Evolutionary conservation across 164 flowering plant genomes (phyloP).

Genomic region (Piper betle): DNA sequence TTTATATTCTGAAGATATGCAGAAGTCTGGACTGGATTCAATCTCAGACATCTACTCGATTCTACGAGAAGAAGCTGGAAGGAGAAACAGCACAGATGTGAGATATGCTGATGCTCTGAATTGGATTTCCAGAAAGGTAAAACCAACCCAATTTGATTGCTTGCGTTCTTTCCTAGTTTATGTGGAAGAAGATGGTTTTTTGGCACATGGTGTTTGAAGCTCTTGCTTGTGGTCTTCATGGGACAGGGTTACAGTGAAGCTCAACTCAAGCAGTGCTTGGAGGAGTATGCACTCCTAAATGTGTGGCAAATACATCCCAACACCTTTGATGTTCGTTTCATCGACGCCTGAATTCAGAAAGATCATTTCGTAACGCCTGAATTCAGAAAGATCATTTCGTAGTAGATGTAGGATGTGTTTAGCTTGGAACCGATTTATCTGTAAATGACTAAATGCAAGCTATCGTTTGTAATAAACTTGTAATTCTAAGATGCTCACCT

Average conservation of each 20-base stretch:
- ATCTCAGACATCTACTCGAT: constrained; percentile 95
- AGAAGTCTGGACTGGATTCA: constrained; percentile 89
- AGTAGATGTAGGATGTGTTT: too few relatives aligned
- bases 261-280: constrained; percentile 92
- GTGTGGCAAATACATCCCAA: constrained; percentile 97
- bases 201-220: neutral
- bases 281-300: constrained; percentile 91
- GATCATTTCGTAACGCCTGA: constrained; percentile 29
- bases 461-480: too few relatives aligned
- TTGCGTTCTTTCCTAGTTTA: neutral
- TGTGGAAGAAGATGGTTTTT: too few relatives aligned
- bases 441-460: too few relatives aligned
- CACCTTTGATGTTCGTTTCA: constrained; percentile 85
- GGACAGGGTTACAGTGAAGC: constrained; percentile 90
- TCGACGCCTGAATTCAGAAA: constrained; percentile 43
- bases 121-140: constrained; percentile 96
- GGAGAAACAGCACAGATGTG: constrained; percentile 56
- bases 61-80: constrained; percentile 90
- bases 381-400: too few relatives aligned
- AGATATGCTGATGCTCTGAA: constrained; percentile 91
- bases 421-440: too few relatives aligned
- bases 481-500: too few relatives aligned
- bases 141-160: constrained; percentile 9
- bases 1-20: constrained; percentile 87
- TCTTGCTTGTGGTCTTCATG: neutral